Evolutionary conservation across 768 basidiomycete genomes (phyloP).

Genomic region (Steccherinum ochraceum): DNA sequence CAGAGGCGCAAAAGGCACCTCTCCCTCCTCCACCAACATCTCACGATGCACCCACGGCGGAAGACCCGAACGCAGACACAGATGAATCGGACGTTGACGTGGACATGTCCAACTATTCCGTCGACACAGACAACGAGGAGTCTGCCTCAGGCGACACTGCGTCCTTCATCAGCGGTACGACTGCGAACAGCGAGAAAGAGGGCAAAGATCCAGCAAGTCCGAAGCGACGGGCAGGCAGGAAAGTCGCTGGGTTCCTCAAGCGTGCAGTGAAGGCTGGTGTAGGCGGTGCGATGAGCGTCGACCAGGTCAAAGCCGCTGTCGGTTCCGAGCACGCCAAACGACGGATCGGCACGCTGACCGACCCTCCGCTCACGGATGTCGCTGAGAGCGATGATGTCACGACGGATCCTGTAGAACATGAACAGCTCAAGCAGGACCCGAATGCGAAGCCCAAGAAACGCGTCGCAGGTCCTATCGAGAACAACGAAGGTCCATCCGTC

Average conservation of each 20-base stretch:
- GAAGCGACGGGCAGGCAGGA: slow-evolving; percentile 12
- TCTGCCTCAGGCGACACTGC: slow-evolving; percentile 32
- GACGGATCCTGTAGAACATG: neutral
- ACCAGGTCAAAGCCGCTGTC: slow-evolving; percentile 25
- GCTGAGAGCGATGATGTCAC: neutral
- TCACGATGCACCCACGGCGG: slow-evolving; percentile 5
- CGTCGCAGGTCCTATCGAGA: neutral
- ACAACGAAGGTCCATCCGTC: slow-evolving; percentile 24
- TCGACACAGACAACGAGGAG: slow-evolving; percentile 35
- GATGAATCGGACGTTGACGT: slow-evolving; percentile 12
- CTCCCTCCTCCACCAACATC: slow-evolving; percentile 30
- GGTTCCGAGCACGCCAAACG: slow-evolving; percentile 24
- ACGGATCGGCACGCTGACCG: slow-evolving; percentile 24
- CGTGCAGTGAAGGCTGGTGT: slow-evolving; percentile 24
- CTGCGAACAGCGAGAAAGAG: no score
- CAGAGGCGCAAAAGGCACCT: slow-evolving; percentile 31
- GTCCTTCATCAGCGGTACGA: slow-evolving; percentile 9
- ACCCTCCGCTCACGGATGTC: slow-evolving; percentile 4
- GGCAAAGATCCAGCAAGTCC: slow-evolving; percentile 1
- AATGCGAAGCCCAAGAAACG: neutral
- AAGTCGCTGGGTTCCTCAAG: slow-evolving; percentile 19
- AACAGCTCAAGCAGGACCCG: neutral
- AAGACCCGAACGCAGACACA: slow-evolving; percentile 9
- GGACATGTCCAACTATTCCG: slow-evolving; percentile 30
- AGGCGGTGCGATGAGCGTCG: slow-evolving; percentile 22